Base-by-base conservation (phyloP, 768 basidiomycete genomes). In the Lactarius deliciosus region DNA sequence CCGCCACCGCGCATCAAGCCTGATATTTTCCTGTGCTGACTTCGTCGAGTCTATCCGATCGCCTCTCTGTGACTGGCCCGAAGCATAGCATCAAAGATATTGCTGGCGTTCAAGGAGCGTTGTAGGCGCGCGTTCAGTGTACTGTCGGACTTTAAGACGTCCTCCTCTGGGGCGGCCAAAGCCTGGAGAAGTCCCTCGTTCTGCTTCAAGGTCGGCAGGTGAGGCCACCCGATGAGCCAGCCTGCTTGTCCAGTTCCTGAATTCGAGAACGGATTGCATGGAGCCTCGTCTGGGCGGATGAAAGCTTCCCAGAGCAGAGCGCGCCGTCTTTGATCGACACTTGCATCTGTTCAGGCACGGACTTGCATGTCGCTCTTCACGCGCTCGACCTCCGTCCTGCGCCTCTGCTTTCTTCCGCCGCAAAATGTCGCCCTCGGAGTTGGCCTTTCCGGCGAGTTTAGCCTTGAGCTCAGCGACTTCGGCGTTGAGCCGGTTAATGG, bases 391-490 rank as follows among this genome's bases (percentile, higher is more conserved):
- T 94, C 93, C 15, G 83, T n/a, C 81, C 41, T 77, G 81, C 6
- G 88, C 88, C 75, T 92, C 91, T n/a, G 79, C 77, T 73, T 82
- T 86, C 80, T 85, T 89, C 71, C 92, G 83, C 69, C 82, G 82
- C 74, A 81, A 75, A 50, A 87, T 81, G 3, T 90, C 89, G 36
- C 77, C 82, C 75, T 93, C 90, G 16, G 82, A 72, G 56, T 77
- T 78, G 64, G 84, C 79, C 78, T 90, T 90, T 3, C 87, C 91
- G 5, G 90, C 85, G 47, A 97, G 81, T 77, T 91, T 92, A 58
- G 87, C 86, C 77, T 96, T 95, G 70, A 98, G 86, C 73, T 91
- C 89, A 34, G 86, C 84, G 65, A 98, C 89, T 77, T 95, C 90
- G 45, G 81, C 76, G 71, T 94, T 91, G 69, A 96, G 88, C 63